Conservation (phyloP, 1,139 yeast genomes). For the Debaryomycetaceae sp. region DNA sequence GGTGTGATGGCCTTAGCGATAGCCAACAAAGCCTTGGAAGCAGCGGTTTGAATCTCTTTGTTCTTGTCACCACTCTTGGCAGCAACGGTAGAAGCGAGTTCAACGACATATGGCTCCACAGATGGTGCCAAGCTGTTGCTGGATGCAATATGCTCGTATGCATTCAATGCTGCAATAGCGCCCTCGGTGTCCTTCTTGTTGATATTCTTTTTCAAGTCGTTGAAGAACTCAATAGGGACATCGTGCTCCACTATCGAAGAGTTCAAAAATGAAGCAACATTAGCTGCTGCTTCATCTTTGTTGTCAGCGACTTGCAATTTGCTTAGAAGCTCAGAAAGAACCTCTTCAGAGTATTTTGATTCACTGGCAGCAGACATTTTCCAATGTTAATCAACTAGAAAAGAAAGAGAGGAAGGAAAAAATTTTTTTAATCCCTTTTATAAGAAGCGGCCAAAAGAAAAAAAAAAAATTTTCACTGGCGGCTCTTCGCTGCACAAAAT, state of each 20-base stretch:
- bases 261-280: conserved; percentile 90
- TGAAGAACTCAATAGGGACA: conserved; percentile 88
- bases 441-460: conserved; percentile 1
- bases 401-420: conserved; percentile 10
- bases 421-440: conserved; percentile 3
- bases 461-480: conserved; percentile 11
- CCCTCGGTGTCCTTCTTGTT: conserved; percentile 64
- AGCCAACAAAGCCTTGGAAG: conserved; percentile 70
- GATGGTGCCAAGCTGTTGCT: conserved; percentile 79
- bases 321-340: conserved; percentile 89
- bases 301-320: conserved; percentile 92
- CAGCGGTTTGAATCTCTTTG: conserved; percentile 66
- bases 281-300: conserved; percentile 82
- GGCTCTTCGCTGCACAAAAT: conserved; percentile 9
- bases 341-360: conserved; percentile 68
- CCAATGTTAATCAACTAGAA: conserved; percentile 22
- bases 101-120: conserved; percentile 92
- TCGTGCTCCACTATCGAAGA: conserved; percentile 98
- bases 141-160: conserved; percentile 81
- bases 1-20: conserved; percentile 85
- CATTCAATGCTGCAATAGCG: conserved; percentile 77
- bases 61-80: conserved; percentile 89
- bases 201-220: conserved; percentile 71
- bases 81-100: conserved; percentile 65
- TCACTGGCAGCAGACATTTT: conserved; percentile 63